Evolutionary conservation across 176 grass and related monocot genomes (phyloP).

Genomic region (Oryza officinalis): DNA sequence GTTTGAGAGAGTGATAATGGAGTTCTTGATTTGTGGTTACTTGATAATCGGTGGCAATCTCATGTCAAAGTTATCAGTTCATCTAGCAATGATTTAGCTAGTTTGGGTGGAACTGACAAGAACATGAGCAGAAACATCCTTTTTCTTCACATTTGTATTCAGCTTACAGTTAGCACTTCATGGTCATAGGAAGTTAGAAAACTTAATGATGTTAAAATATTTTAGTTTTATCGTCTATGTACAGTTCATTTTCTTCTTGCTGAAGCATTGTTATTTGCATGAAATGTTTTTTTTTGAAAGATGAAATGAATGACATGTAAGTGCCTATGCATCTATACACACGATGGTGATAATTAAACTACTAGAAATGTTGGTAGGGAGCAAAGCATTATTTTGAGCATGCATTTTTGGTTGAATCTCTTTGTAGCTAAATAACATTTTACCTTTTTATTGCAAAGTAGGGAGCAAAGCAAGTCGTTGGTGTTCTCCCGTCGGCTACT

Average conservation of each 20-base stretch:
- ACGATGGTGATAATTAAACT: neutral
- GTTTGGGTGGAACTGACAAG: neutral
- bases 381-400: neutral
- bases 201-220: neutral
- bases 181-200: neutral
- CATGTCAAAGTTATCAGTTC: neutral
- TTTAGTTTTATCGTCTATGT: neutral
- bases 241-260: neutral
- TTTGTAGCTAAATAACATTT: neutral
- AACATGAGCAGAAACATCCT: neutral
- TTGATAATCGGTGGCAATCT: neutral
- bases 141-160: constrained; percentile 6
- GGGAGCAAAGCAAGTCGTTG: constrained; percentile 77
- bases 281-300: neutral
- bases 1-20: neutral
- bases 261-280: neutral
- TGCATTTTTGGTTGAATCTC: neutral
- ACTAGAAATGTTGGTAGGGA: neutral
- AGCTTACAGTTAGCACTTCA: neutral
- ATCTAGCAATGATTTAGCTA: neutral
- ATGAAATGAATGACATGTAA: neutral
- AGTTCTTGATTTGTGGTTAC: constrained; percentile 23
- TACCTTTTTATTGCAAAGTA: constrained; percentile 37
- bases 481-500: too few relatives aligned
- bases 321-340: neutral